A percentile compares a stretch with the other conserved stretches of the same genome.
These are phyloP conservation scores for Dactylellina cionopaga DNA, from an alignment of 2,329 filamentous ascomycete genomes.

Conservation along the genomic window DNA sequence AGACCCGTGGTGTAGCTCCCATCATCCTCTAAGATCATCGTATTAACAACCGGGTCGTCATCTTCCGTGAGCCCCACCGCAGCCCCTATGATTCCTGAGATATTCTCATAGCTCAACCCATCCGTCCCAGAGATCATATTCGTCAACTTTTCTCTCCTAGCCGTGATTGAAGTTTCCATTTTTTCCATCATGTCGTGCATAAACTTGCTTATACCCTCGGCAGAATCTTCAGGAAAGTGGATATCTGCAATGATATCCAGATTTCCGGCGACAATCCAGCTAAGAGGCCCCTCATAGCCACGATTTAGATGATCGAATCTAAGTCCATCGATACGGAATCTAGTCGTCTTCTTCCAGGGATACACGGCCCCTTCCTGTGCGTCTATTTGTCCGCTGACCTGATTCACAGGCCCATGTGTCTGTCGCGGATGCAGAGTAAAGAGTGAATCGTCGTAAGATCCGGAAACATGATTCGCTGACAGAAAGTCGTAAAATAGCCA, in stretches of 20 bases:
- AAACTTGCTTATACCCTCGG: conserved; percentile 90
- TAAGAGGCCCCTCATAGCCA: conserved; percentile 90
- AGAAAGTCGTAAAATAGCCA: conserved; percentile 99
- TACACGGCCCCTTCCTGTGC: conserved; percentile 70
- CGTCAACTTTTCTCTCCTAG: conserved; percentile 29
- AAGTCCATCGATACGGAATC: conserved; percentile 89
- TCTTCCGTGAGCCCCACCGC: conserved; percentile 36
- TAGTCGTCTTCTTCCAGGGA: conserved; percentile 94
- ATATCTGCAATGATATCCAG: conserved; percentile 96
- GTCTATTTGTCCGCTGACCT: conserved; percentile 67
- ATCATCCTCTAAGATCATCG: conserved; percentile 4
- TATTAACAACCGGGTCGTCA: neutral
- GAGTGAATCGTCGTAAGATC: conserved; percentile 91
- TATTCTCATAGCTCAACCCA: conserved; percentile 34
- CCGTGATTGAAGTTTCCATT: conserved; percentile 86
- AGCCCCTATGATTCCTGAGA: conserved; percentile 34
- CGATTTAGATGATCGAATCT: conserved; percentile 96
- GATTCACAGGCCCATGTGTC: conserved; percentile 77
- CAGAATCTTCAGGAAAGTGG: conserved; percentile 87
- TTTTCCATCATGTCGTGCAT: conserved; percentile 98
- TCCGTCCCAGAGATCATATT: conserved; percentile 26
- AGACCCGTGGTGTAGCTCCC: conserved; percentile 17
- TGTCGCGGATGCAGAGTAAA: conserved; percentile 97
- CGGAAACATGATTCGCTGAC: conserved; percentile 94
- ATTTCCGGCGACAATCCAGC: conserved; percentile 97